These are phyloP conservation scores for Plectosphaerella cucumerina DNA, from an alignment of 2,329 filamentous ascomycete genomes.

Conservation along the genomic window DNA sequence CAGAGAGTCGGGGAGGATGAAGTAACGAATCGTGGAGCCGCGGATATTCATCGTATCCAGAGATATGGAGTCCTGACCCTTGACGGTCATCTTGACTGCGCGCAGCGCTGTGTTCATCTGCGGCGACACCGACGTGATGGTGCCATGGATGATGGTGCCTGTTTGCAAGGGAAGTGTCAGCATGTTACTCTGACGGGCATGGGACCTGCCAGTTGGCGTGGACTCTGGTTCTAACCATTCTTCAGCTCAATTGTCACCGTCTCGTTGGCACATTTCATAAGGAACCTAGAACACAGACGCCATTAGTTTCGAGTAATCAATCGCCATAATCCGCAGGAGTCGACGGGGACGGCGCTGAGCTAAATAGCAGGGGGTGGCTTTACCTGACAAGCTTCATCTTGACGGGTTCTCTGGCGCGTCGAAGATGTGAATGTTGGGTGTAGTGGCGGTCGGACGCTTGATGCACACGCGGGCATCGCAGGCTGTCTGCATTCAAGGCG, in stretches of 20 bases:
- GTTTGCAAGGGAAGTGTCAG: slow-evolving; percentile 2
- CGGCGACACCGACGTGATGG: slow-evolving; percentile 92
- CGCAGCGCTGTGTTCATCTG: slow-evolving; percentile 98
- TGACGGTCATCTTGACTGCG: slow-evolving; percentile 93
- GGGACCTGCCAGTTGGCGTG: too few relatives aligned
- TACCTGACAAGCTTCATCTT: slow-evolving; percentile 98
- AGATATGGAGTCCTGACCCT: slow-evolving; percentile 79
- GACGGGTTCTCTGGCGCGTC: slow-evolving; percentile 20
- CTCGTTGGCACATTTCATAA: slow-evolving; percentile 99
- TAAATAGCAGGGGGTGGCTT: slow-evolving; percentile 25
- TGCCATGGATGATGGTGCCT: slow-evolving; percentile 96
- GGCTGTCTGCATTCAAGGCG: too few relatives aligned
- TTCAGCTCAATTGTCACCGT: slow-evolving; percentile 98
- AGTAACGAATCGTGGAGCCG: slow-evolving; percentile 93
- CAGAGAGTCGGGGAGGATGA: slow-evolving; percentile 91
- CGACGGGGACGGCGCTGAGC: slow-evolving; percentile 10
- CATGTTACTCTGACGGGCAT: too few relatives aligned
- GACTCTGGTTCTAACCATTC: slow-evolving; percentile 69
- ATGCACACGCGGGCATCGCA: too few relatives aligned
- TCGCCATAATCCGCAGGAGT: slow-evolving; percentile 4
- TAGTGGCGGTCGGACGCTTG: too few relatives aligned
- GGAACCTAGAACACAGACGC: slow-evolving; percentile 59
- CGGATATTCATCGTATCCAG: slow-evolving; percentile 97
- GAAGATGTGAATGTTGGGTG: too few relatives aligned
- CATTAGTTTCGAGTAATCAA: slow-evolving; percentile 1